A percentile compares a stretch with the other conserved stretches of the same genome.
Evolutionary conservation across 768 basidiomycete genomes (phyloP).

Genomic region (Candolleomyces aberdarensis): DNA sequence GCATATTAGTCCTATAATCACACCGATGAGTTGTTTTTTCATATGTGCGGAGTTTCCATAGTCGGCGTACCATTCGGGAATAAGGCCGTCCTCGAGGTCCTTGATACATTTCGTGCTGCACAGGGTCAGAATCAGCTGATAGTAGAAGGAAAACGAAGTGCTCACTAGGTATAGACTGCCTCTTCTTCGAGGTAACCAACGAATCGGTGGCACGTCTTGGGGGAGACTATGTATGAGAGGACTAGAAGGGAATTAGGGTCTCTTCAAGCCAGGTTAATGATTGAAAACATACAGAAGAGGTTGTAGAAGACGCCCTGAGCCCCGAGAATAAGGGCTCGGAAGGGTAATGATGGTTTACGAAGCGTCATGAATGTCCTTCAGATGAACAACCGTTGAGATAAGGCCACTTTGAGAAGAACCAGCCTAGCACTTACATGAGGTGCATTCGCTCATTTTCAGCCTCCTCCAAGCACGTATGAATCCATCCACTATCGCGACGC

Average conservation of each 20-base stretch:
- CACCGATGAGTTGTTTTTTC: too few species aligned
- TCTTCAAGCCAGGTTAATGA: conserved; percentile 9
- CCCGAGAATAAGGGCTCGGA: conserved; percentile 80
- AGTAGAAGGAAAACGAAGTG: conserved; percentile 23
- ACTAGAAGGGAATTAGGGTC: conserved; percentile 37
- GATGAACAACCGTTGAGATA: conserved; percentile 13
- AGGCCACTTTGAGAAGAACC: neutral
- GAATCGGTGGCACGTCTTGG: conserved; percentile 81
- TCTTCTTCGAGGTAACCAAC: conserved; percentile 94
- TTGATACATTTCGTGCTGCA: conserved; percentile 74
- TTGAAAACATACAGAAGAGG: conserved; percentile 64
- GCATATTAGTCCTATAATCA: conserved; percentile 50
- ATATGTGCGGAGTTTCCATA: too few species aligned
- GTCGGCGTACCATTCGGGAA: conserved; percentile 74
- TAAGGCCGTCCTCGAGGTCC: conserved; percentile 76
- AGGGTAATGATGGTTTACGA: conserved; percentile 71
- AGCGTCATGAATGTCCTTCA: conserved; percentile 93
- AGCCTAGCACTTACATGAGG: conserved; percentile 60
- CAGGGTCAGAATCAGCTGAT: neutral
- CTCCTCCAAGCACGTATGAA: conserved; percentile 89
- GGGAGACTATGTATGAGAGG: conserved; percentile 74
- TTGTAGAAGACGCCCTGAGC: conserved; percentile 94
- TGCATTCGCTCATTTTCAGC: conserved; percentile 99
- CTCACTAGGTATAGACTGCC: conserved; percentile 85
- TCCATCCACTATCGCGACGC: conserved; percentile 63